Evolutionary conservation across 192 early-diverging fungal species (phyloP).

Genomic region (Linnemannia hyalina): DNA sequence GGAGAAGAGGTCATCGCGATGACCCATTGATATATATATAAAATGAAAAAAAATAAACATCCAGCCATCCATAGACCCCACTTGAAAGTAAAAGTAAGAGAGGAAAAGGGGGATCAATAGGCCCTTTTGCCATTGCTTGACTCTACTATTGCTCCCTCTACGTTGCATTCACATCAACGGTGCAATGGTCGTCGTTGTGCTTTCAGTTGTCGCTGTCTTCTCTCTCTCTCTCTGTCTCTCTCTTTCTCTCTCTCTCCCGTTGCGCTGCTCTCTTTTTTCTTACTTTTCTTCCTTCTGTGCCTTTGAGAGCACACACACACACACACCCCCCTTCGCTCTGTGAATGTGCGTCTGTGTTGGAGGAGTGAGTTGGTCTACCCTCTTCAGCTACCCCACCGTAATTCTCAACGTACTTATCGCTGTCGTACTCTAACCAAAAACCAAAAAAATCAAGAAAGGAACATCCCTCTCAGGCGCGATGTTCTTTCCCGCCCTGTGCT

Average conservation of each 20-base stretch:
- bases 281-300: too few species aligned
- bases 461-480: background rate
- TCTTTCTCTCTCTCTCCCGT: too few species aligned
- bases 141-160: background rate
- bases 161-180: background rate
- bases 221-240: too few species aligned
- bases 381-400: too few species aligned
- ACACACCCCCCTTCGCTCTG: too few species aligned
- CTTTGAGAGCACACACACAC: too few species aligned
- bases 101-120: background rate
- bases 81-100: background rate
- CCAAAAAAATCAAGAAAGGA: too few species aligned
- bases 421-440: background rate
- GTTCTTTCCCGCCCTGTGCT: conserved; percentile 5
- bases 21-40: too few species aligned
- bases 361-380: background rate
- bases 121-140: background rate
- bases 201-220: too few species aligned
- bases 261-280: too few species aligned
- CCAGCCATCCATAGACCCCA: background rate
- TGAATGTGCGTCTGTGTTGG: background rate
- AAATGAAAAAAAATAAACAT: background rate
- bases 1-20: too few species aligned
- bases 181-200: too few species aligned
- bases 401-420: background rate